phyloP scores from a whole-genome alignment of 129 eudicot species.

The Tagetes patula region DNA sequence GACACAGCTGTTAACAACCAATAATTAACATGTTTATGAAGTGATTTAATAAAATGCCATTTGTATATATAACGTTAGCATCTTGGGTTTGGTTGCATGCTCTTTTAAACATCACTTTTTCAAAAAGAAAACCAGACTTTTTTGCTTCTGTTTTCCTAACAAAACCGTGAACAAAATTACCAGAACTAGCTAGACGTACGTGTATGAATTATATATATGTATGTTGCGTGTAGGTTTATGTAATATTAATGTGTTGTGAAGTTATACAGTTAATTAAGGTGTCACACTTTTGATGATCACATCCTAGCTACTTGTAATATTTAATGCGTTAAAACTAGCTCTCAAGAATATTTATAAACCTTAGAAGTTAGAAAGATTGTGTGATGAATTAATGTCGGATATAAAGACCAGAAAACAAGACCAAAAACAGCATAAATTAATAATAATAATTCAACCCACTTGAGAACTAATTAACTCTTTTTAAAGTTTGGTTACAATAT shows the following conservation, averaged over 20 bases:
- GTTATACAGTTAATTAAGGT: background rate
- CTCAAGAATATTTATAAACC: too few relatives aligned
- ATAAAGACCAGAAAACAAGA: too few relatives aligned
- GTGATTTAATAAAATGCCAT: background rate
- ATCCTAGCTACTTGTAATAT: background rate
- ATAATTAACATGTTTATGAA: slow-evolving; percentile 17
- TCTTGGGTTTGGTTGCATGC: background rate
- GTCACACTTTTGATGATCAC: background rate
- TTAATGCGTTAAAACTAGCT: too few relatives aligned
- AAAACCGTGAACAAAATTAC: background rate
- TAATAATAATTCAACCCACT: too few relatives aligned
- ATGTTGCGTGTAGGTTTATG: background rate
- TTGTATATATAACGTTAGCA: background rate
- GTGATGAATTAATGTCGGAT: too few relatives aligned
- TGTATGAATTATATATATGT: background rate
- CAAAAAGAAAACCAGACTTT: background rate
- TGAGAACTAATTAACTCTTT: too few relatives aligned
- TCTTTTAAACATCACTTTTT: background rate
- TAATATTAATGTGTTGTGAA: too few relatives aligned
- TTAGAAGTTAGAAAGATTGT: too few relatives aligned
- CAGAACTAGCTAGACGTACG: background rate
- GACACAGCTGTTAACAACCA: slow-evolving; percentile 29
- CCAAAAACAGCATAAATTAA: too few relatives aligned
- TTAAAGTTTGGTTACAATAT: too few relatives aligned
- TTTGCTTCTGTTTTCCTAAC: background rate